phyloP scores from a whole-genome alignment of 257 asterid species.

The Solanum sejunctum region DNA sequence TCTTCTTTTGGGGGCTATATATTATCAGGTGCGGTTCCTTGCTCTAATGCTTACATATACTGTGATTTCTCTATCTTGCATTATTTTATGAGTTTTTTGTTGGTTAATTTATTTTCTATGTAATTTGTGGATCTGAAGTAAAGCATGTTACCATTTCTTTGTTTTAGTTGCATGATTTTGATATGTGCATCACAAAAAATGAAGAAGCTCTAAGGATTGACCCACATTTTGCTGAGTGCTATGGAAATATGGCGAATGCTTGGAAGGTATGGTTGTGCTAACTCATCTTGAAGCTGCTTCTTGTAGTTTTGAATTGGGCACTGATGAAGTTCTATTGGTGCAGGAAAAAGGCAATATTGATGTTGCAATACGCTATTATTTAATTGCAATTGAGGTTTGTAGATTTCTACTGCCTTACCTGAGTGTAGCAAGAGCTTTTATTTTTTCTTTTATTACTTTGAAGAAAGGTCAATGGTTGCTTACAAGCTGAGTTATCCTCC shows the following conservation, averaged over 20 bases:
- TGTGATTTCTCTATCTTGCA: neutral
- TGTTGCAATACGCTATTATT: constrained; percentile 86
- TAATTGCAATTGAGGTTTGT: constrained; percentile 92
- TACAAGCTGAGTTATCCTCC: neutral
- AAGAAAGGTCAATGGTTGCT: neutral
- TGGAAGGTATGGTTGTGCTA: constrained; percentile 52
- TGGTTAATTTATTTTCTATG: neutral
- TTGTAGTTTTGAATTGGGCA: constrained; percentile 5
- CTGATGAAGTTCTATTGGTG: neutral
- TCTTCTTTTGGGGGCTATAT: constrained; percentile 83
- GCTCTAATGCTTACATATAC: neutral
- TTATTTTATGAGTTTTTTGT: neutral
- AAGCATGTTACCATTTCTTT: constrained; percentile 3
- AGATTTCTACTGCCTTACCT: neutral
- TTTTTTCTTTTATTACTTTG: neutral
- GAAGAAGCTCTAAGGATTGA: constrained; percentile 88
- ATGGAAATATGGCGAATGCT: constrained; percentile 99
- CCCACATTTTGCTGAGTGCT: constrained; percentile 97
- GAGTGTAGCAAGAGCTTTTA: neutral
- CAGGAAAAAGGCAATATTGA: constrained; percentile 99
- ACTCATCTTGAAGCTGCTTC: neutral
- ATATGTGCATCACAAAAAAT: constrained; percentile 76
- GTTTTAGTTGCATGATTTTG: constrained; percentile 79
- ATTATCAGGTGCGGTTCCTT: constrained; percentile 64
- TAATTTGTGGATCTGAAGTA: constrained; percentile 4